These are phyloP conservation scores for Punica granatum DNA, from an alignment of 345 rosid genomes.

Conservation along the genomic window DNA sequence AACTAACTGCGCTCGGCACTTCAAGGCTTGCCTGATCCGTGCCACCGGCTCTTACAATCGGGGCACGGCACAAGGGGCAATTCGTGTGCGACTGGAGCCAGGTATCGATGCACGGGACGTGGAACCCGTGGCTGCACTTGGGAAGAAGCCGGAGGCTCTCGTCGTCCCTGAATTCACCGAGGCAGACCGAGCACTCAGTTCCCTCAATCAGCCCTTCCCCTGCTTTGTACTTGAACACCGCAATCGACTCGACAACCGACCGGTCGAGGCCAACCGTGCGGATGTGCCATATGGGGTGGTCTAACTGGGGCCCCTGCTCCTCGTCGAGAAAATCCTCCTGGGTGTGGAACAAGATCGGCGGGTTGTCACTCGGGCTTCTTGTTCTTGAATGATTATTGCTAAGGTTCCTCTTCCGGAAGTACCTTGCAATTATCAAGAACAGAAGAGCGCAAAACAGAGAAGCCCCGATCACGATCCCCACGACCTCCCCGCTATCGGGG, in stretches of 20 bases:
- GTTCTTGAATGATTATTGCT: slow-evolving; percentile 7
- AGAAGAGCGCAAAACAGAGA: slow-evolving; percentile 14
- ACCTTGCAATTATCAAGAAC: slow-evolving; percentile 3
- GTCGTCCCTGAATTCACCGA: slow-evolving; percentile 58
- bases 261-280: slow-evolving; percentile 54
- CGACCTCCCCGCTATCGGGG: not conserved
- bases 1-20: slow-evolving; percentile 12
- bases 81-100: slow-evolving; percentile 77
- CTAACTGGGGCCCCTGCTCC: slow-evolving; percentile 22
- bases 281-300: slow-evolving; percentile 62
- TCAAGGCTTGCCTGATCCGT: slow-evolving; percentile 8
- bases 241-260: slow-evolving; percentile 47
- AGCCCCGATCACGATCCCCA: not conserved
- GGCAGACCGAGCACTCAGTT: slow-evolving; percentile 83
- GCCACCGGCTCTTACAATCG: slow-evolving; percentile 23
- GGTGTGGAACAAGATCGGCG: slow-evolving; percentile 17
- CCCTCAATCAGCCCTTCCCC: slow-evolving; percentile 49
- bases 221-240: slow-evolving; percentile 43
- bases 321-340: slow-evolving; percentile 28
- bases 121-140: slow-evolving; percentile 82
- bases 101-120: slow-evolving; percentile 64
- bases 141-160: slow-evolving; percentile 63
- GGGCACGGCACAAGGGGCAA: slow-evolving; percentile 81
- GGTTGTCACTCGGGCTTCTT: not conserved
- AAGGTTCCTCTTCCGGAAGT: not conserved